Evolutionary conservation across 2,329 filamentous ascomycete genomes (phyloP).

Genomic region (Trichoderma polysporum): DNA sequence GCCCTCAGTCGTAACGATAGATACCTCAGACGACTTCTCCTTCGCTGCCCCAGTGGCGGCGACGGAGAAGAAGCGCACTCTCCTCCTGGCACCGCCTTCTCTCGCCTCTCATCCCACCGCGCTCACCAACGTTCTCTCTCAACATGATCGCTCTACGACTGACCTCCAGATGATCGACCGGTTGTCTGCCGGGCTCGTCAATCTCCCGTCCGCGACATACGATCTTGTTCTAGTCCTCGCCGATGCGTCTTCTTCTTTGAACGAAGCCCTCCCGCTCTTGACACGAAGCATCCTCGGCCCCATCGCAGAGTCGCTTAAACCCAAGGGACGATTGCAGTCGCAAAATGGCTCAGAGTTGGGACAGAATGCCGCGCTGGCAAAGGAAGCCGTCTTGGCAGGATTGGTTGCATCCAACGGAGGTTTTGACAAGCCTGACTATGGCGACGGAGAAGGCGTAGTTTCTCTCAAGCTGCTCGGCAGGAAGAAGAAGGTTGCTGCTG

Average conservation of each 20-base stretch:
- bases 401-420: slow-evolving; percentile 63
- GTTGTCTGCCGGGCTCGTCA: slow-evolving; percentile 75
- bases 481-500: slow-evolving; percentile 36
- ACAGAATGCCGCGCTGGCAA: slow-evolving; percentile 27
- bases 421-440: slow-evolving; percentile 68
- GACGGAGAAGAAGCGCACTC: slow-evolving; percentile 54
- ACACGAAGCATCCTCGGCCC: slow-evolving; percentile 41
- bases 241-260: slow-evolving; percentile 46
- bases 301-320: slow-evolving; percentile 20
- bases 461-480: slow-evolving; percentile 45
- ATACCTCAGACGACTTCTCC: slow-evolving; percentile 54
- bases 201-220: slow-evolving; percentile 75
- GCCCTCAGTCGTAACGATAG: slow-evolving; percentile 54
- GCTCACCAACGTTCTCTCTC: slow-evolving; percentile 67
- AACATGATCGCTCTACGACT: slow-evolving; percentile 71
- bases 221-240: slow-evolving; percentile 81
- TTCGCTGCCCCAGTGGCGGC: slow-evolving; percentile 32
- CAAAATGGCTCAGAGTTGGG: slow-evolving; percentile 10
- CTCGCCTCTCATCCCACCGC: slow-evolving; percentile 81
- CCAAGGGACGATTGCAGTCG: slow-evolving; percentile 19
- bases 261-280: slow-evolving; percentile 65
- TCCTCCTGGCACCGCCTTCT: slow-evolving; percentile 87
- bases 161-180: slow-evolving; percentile 99
- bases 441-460: slow-evolving; percentile 55
- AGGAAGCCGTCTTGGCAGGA: slow-evolving; percentile 83